Conservation (phyloP, 768 basidiomycete genomes). For the Amanita fuliginea region DNA sequence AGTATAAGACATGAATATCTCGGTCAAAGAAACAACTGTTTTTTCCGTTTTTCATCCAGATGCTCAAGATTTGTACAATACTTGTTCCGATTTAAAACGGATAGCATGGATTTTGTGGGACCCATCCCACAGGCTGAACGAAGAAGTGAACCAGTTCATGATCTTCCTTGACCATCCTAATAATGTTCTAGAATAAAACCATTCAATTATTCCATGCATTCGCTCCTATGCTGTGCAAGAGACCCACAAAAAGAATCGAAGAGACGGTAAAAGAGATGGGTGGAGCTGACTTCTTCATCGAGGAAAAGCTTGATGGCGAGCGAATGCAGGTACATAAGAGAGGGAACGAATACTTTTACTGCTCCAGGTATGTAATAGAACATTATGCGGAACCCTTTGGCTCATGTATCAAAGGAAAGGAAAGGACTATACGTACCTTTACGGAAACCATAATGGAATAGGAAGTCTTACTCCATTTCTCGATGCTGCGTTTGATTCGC, state of each 20-base stretch:
- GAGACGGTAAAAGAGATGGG: constrained; percentile 82
- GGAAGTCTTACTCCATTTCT: constrained; percentile 90
- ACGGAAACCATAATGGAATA: constrained; percentile 71
- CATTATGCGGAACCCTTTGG: background rate
- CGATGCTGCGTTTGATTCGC: constrained; percentile 58
- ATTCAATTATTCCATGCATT: constrained; percentile 81
- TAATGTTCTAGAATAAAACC: constrained; percentile 54
- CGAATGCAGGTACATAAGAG: constrained; percentile 92
- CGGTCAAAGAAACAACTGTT: constrained; percentile 89
- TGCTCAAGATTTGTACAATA: constrained; percentile 89
- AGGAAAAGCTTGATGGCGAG: constrained; percentile 97
- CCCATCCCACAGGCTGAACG: constrained; percentile 51
- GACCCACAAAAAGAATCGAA: constrained; percentile 71
- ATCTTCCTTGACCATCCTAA: background rate
- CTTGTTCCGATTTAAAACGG: constrained; percentile 91
- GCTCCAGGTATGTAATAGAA: constrained; percentile 53
- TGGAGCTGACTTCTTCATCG: constrained; percentile 71
- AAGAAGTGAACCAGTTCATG: constrained; percentile 33
- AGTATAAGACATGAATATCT: constrained; percentile 73
- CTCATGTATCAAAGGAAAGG: constrained; percentile 49
- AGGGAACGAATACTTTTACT: constrained; percentile 86
- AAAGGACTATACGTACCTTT: constrained; percentile 85
- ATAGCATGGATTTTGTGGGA: constrained; percentile 87
- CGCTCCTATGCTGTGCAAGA: constrained; percentile 91
- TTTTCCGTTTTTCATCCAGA: constrained; percentile 90